phyloP scores from a whole-genome alignment of 164 flowering plant species.

The Macadamia integrifolia region DNA sequence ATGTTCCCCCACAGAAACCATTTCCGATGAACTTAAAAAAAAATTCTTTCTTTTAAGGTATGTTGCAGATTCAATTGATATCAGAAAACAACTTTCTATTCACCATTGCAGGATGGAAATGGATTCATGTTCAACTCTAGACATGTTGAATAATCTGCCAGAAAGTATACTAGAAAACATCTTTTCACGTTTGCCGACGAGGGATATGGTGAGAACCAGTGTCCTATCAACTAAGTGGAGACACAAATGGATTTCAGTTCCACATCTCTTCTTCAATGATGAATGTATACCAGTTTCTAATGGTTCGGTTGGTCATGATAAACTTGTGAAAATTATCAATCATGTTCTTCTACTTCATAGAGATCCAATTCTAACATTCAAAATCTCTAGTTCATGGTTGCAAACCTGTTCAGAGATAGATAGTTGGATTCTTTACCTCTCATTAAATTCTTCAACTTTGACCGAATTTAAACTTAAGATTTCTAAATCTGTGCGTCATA shows the following conservation, averaged over 20 bases:
- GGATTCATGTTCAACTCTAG: conserved; percentile 6
- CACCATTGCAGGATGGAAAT: too few relatives aligned
- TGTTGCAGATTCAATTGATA: too few relatives aligned
- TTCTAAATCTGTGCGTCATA: conserved; percentile 46
- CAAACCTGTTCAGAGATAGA: conserved; percentile 50
- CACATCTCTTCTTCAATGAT: conserved; percentile 49
- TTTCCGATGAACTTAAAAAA: too few relatives aligned
- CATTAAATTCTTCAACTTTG: conserved; percentile 36
- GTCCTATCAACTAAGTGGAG: conserved; percentile 62
- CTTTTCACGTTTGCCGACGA: conserved; percentile 44
- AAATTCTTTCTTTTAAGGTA: too few relatives aligned
- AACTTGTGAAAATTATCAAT: conserved; percentile 35
- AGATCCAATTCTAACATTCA: conserved; percentile 65
- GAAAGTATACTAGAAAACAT: conserved; percentile 54
- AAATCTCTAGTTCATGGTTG: conserved; percentile 27
- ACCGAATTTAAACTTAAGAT: conserved; percentile 43
- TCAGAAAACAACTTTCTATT: too few relatives aligned
- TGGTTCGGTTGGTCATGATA: conserved; percentile 15
- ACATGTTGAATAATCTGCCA: conserved; percentile 55
- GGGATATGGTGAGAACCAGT: conserved; percentile 67
- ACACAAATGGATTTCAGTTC: conserved; percentile 50
- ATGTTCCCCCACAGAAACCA: too few relatives aligned
- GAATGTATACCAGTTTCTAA: conserved; percentile 17
- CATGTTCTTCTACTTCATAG: conserved; percentile 52
- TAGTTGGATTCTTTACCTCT: conserved; percentile 64